Evolutionary conservation across 108 stramenopile species (phyloP).

Genomic region (Skeletonema grethae): DNA sequence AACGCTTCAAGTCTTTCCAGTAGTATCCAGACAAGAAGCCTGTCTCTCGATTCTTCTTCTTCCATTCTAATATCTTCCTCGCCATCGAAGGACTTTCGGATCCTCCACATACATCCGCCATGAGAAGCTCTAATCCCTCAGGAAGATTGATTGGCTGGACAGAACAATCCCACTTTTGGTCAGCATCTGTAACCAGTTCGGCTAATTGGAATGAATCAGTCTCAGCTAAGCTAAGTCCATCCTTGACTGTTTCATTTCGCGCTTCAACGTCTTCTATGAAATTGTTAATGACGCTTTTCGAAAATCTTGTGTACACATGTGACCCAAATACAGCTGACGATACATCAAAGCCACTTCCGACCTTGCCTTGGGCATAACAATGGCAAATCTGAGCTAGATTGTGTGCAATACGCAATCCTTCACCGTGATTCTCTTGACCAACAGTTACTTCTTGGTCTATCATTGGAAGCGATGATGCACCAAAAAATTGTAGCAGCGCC

Average conservation of each 20-base stretch:
- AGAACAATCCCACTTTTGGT: conserved; percentile 62
- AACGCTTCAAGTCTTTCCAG: conserved; percentile 71
- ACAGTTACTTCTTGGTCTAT: neutral
- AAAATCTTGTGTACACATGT: conserved; percentile 88
- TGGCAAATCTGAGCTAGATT: conserved; percentile 94
- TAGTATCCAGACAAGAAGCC: conserved; percentile 59
- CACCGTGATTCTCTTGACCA: conserved; percentile 10
- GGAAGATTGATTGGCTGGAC: conserved; percentile 65
- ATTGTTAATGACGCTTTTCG: conserved; percentile 57
- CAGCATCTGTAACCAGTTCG: conserved; percentile 31
- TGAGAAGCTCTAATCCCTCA: conserved; percentile 66
- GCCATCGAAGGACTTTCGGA: conserved; percentile 96
- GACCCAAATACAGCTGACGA: conserved; percentile 89
- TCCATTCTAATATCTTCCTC: conserved; percentile 82
- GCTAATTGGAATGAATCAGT: conserved; percentile 12
- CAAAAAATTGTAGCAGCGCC: conserved; percentile 57
- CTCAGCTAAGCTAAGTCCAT: conserved; percentile 13
- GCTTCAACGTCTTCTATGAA: conserved; percentile 60
- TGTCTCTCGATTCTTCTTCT: conserved; percentile 44
- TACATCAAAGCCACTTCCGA: conserved; percentile 98
- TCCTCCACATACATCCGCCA: conserved; percentile 96
- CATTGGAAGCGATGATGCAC: conserved; percentile 23
- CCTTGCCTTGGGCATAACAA: conserved; percentile 94
- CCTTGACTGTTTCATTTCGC: conserved; percentile 16
- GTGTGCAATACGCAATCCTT: conserved; percentile 63